These are phyloP conservation scores for Ganoderma resinaceum DNA, from an alignment of 1,284 basidiomycete species.

Conservation along the genomic window DNA sequence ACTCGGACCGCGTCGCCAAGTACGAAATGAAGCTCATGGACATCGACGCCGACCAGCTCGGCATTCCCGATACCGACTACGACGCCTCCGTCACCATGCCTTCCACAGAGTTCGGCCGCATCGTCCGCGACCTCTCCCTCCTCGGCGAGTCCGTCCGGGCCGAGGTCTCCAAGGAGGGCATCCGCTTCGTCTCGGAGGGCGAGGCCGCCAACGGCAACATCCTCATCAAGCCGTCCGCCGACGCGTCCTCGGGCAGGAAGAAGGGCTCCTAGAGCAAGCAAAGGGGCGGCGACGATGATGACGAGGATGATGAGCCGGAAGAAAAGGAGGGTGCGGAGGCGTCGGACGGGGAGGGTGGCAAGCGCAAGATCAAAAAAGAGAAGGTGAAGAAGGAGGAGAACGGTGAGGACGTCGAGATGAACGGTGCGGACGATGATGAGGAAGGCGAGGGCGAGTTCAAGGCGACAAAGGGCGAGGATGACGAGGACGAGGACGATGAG, in stretches of 20 bases:
- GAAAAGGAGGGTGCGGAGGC: slow-evolving; percentile 49
- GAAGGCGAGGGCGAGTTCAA: slow-evolving; percentile 55
- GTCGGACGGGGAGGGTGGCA: slow-evolving; percentile 48
- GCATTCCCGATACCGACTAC: slow-evolving; percentile 99
- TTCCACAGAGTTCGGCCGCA: slow-evolving; percentile 88
- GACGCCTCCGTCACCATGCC: slow-evolving; percentile 94
- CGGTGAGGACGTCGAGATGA: slow-evolving; percentile 49
- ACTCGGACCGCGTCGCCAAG: slow-evolving; percentile 94
- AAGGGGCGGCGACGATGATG: slow-evolving; percentile 49
- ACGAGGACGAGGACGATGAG: slow-evolving; percentile 48
- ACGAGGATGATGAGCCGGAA: slow-evolving; percentile 45
- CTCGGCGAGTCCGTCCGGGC: slow-evolving; percentile 97
- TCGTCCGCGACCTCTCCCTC: slow-evolving; percentile 92
- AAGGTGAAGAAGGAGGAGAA: slow-evolving; percentile 51
- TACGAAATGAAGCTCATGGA: slow-evolving; percentile 99
- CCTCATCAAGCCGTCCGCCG: slow-evolving; percentile 76
- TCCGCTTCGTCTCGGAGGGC: slow-evolving; percentile 93
- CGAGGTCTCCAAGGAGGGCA: slow-evolving; percentile 96
- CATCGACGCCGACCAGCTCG: slow-evolving; percentile 95
- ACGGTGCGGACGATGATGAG: slow-evolving; percentile 43
- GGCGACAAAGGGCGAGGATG: slow-evolving; percentile 44
- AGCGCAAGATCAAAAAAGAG: slow-evolving; percentile 47
- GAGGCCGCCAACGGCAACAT: slow-evolving; percentile 95
- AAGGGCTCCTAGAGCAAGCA: slow-evolving; percentile 37
- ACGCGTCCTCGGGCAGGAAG: slow-evolving; percentile 45